phyloP scores from a whole-genome alignment of 805 yeast species.

The Ogataea corticis region DNA sequence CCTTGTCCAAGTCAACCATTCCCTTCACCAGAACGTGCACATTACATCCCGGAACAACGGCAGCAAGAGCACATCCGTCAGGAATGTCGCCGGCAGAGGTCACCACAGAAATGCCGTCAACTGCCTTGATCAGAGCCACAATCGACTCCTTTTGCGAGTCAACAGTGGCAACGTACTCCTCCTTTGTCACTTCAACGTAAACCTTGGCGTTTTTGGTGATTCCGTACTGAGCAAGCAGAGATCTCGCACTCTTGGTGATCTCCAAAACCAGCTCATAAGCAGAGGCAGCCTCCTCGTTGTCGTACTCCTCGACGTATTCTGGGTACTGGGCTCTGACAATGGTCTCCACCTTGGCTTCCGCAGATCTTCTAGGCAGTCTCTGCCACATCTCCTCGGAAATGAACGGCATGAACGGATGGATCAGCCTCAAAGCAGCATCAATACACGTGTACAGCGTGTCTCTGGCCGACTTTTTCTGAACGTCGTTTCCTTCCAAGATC shows the following conservation, averaged over 20 bases:
- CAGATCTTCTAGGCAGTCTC: slow-evolving; percentile 84
- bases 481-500: slow-evolving; percentile 86
- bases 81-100: slow-evolving; percentile 60
- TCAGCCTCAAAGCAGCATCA: slow-evolving; percentile 86
- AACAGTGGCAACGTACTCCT: slow-evolving; percentile 52
- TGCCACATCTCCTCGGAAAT: slow-evolving; percentile 99
- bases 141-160: slow-evolving; percentile 79
- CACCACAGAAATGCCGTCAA: slow-evolving; percentile 70
- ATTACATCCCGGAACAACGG: slow-evolving; percentile 76
- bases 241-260: slow-evolving; percentile 88
- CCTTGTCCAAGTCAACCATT: slow-evolving; percentile 88
- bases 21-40: slow-evolving; percentile 95
- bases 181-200: slow-evolving; percentile 67
- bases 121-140: slow-evolving; percentile 89
- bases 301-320: slow-evolving; percentile 55
- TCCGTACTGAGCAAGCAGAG: slow-evolving; percentile 85
- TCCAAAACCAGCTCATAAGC: slow-evolving; percentile 85
- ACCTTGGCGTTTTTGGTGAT: slow-evolving; percentile 87
- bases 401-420: slow-evolving; percentile 98
- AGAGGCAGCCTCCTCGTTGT: slow-evolving; percentile 61
- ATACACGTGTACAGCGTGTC: slow-evolving; percentile 91
- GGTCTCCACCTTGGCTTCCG: slow-evolving; percentile 60
- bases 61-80: slow-evolving; percentile 83
- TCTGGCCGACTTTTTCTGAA: slow-evolving; percentile 84
- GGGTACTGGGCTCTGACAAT: slow-evolving; percentile 85